These are phyloP conservation scores for Paramecium caudatum DNA, from an alignment of 73 alveolate genomes.

Conservation along the genomic window DNA sequence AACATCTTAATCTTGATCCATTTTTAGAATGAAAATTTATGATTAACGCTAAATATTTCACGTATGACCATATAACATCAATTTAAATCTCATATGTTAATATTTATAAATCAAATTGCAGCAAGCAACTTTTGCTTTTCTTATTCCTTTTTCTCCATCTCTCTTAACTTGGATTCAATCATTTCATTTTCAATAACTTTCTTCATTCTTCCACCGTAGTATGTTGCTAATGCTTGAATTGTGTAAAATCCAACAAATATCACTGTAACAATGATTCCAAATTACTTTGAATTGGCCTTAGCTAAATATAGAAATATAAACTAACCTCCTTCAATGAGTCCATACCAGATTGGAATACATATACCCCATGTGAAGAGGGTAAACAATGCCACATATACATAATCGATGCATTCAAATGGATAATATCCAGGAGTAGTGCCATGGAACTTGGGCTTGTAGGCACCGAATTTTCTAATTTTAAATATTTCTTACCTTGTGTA, in stretches of 20 bases:
- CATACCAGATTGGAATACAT: slow-evolving; percentile 67
- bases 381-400: neutral
- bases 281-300: slow-evolving; percentile 52
- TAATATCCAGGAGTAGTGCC: slow-evolving; percentile 67
- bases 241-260: slow-evolving; percentile 53
- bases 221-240: slow-evolving; percentile 18
- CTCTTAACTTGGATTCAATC: slow-evolving; percentile 56
- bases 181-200: slow-evolving; percentile 58
- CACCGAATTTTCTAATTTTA: slow-evolving; percentile 46
- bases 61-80: no score
- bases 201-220: slow-evolving; percentile 66
- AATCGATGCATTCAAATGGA: slow-evolving; percentile 66
- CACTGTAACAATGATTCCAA: slow-evolving; percentile 30
- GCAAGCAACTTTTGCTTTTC: slow-evolving; percentile 44
- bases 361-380: slow-evolving; percentile 63
- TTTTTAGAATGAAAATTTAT: no score
- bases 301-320: slow-evolving; percentile 6
- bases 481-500: slow-evolving; percentile 20
- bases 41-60: no score
- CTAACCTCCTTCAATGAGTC: no score
- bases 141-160: slow-evolving; percentile 51
- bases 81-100: no score
- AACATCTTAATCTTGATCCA: neutral
- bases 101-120: slow-evolving; percentile 67
- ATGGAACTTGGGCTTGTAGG: slow-evolving; percentile 54